A percentile compares a stretch with the other conserved stretches of the same genome.
Conservation (phyloP, 768 basidiomycete species). For the Nidula microcarpa region DNA sequence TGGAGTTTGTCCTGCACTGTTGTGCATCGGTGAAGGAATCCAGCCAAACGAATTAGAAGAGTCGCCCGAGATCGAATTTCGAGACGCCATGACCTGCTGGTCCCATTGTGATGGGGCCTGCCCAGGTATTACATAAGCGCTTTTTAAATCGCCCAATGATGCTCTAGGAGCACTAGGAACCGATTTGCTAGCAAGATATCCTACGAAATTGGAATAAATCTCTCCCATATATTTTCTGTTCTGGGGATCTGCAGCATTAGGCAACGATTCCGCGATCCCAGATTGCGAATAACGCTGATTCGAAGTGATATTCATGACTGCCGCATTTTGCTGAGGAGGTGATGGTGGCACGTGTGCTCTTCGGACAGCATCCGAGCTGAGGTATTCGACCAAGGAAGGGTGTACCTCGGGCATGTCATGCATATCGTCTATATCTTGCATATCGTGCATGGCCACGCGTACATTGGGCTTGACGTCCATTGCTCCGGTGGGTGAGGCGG, state of each 20-base stretch:
- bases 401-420: slow-evolving; percentile 19
- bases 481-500: background rate
- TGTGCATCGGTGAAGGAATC: no score
- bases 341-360: background rate
- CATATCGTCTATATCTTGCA: background rate
- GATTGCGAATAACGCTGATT: background rate
- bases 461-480: background rate
- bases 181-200: slow-evolving; percentile 13
- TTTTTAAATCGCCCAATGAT: no score
- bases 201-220: slow-evolving; percentile 17
- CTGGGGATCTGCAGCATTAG: background rate
- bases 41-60: no score
- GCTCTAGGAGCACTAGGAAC: slow-evolving; percentile 3
- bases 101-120: no score
- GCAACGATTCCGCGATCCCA: background rate
- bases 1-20: no score
- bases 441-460: background rate
- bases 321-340: background rate
- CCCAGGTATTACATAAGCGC: no score
- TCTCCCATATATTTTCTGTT: slow-evolving; percentile 13
- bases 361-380: slow-evolving; percentile 22
- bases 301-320: no score
- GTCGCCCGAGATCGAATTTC: no score
- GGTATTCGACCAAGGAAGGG: slow-evolving; percentile 27
- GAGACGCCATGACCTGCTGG: no score